Conservation (phyloP, 306 rosid species). For the Trifolium repens region DNA sequence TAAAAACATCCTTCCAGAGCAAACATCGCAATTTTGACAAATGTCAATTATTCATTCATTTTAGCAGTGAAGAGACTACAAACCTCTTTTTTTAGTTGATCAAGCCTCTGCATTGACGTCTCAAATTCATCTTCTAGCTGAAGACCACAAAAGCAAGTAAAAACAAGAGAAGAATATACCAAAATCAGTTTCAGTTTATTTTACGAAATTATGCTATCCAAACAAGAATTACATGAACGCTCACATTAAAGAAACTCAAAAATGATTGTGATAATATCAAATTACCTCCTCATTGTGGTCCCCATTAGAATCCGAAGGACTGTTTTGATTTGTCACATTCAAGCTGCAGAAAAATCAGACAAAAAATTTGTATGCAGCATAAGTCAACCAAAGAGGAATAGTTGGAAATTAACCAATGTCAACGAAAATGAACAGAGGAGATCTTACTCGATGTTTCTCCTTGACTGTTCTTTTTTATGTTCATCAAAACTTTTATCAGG, state of each 20-base stretch:
- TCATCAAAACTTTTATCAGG: constrained; percentile 47
- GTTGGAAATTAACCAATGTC: constrained; percentile 34
- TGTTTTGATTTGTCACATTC: constrained; percentile 41
- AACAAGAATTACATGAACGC: constrained; percentile 41
- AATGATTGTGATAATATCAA: constrained; percentile 15
- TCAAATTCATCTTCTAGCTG: constrained; percentile 70
- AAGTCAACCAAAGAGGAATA: constrained; percentile 38
- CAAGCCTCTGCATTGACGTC: constrained; percentile 60
- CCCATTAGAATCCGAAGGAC: constrained; percentile 62
- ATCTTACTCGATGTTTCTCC: constrained; percentile 69
- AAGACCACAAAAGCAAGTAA: constrained; percentile 32
- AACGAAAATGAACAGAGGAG: constrained; percentile 7
- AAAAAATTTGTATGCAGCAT: constrained; percentile 23
- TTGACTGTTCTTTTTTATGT: constrained; percentile 52
- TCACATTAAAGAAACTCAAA: constrained; percentile 43
- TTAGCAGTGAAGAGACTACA: constrained; percentile 40
- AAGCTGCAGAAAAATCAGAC: constrained; percentile 52
- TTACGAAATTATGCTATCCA: constrained; percentile 16
- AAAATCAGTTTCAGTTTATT: constrained; percentile 24
- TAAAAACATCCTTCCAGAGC: constrained; percentile 10
- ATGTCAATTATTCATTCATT: constrained; percentile 29
- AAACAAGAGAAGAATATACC: constrained; percentile 27
- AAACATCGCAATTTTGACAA: not conserved
- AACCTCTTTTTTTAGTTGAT: constrained; percentile 78
- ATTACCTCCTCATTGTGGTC: constrained; percentile 57